Percentiles rank a stretch among this genome's conserved stretches.
These are phyloP conservation scores for Gillenia trifoliata DNA, from an alignment of 306 rosid species.

Conservation along the genomic window DNA sequence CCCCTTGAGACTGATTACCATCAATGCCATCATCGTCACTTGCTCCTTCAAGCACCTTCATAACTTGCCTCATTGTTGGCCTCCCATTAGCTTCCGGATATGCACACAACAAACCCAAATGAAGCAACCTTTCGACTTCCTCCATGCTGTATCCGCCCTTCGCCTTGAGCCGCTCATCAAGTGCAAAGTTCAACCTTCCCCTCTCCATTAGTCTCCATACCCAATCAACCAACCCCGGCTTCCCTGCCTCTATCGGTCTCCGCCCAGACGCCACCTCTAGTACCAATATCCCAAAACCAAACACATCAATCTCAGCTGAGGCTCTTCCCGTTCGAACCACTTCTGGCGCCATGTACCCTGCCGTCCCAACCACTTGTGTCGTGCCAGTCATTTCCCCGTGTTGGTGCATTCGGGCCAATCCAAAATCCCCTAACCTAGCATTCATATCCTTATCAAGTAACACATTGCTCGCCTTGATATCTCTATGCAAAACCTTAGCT, in stretches of 20 bases:
- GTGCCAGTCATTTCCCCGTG: conserved; percentile 37
- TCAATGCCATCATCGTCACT: neutral
- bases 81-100: conserved; percentile 42
- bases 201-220: conserved; percentile 31
- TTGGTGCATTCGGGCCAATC: conserved; percentile 53
- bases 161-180: conserved; percentile 45
- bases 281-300: conserved; percentile 55
- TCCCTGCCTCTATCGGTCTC: conserved; percentile 52
- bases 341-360: conserved; percentile 64
- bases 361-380: conserved; percentile 54
- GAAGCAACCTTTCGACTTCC: conserved; percentile 52
- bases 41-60: conserved; percentile 40
- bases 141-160: conserved; percentile 24
- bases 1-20: conserved; percentile 7
- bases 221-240: conserved; percentile 48
- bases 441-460: conserved; percentile 62
- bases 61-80: conserved; percentile 57
- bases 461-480: conserved; percentile 62
- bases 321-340: conserved; percentile 45
- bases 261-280: conserved; percentile 54
- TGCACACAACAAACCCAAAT: conserved; percentile 54
- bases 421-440: conserved; percentile 58
- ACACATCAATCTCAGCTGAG: conserved; percentile 44
- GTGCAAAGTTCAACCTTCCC: conserved; percentile 29
- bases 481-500: conserved; percentile 60